Base-by-base conservation (phyloP, 1,139 yeast genomes). In the Sugiyamaella pinicola region DNA sequence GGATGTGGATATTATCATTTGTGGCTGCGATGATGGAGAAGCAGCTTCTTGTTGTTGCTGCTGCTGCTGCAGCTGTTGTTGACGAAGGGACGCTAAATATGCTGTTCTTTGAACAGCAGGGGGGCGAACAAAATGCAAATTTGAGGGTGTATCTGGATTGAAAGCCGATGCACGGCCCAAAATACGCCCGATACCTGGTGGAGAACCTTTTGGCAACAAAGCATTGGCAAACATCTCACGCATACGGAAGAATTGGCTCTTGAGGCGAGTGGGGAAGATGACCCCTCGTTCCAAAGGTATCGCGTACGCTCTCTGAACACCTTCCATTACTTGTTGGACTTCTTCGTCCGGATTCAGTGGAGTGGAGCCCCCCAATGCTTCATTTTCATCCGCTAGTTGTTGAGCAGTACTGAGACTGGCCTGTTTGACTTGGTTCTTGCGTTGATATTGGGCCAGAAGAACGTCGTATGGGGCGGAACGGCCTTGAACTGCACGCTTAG, bases 391-490 rank as follows among this genome's bases (percentile, higher is more conserved):
- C 4, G 72, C 74, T 21, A 67, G 57, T 47, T 67, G 69, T 40
- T 66, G 67, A 18, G 66, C 66, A 1, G 72, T 64, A 3, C 68
- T 61, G 37, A 65, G 54, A 33, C 64, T 60, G n/a, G 70, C 52
- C 60, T 85, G 78, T 67, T 87, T 89, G 48, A 95, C 95, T 70
- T 91, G 96, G 68, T 90, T 91, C 60, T 89, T 81, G 67, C 90
- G 84, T 70, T 93, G 99, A 68, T 93, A 93, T 45, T 89, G 93
- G 41, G 93, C 93, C 52, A 93, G 74, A 53, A 93, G 74, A 18
- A 84, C 84, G 70, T 93, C 99, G 69, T 90, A 93, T 0, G 97
- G 93, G 9, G 93, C 90, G 51, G 95, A 84, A 61, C 99, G 79
- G 3, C 97, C 97, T 22, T 83, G 84, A 17, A 91, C 98, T 1